phyloP scores from a whole-genome alignment of 2,329 filamentous ascomycete genomes.

The Stromatinia cepivora region DNA sequence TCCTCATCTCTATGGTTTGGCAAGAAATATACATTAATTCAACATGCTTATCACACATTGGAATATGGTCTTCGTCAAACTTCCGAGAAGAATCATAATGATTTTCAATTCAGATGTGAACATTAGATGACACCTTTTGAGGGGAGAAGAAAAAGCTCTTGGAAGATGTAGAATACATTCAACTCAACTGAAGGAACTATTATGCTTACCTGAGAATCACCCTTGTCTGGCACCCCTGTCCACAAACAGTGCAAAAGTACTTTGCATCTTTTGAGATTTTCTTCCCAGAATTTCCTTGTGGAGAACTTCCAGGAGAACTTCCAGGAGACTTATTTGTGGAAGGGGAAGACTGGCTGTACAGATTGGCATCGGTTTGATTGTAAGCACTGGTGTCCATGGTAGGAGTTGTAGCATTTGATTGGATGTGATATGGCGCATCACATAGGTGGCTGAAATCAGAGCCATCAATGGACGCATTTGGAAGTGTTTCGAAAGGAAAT shows the following conservation, averaged over 20 bases:
- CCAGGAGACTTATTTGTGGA: not conserved
- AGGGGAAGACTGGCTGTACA: not conserved
- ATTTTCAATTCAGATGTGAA: too few relatives aligned
- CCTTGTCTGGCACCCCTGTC: not conserved
- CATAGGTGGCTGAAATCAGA: not conserved
- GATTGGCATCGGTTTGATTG: not conserved
- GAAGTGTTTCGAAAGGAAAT: not conserved
- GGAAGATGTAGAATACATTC: too few relatives aligned
- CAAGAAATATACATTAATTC: too few relatives aligned
- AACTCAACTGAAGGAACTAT: too few relatives aligned
- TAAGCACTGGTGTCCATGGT: not conserved
- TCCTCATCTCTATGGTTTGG: too few relatives aligned
- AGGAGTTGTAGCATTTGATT: not conserved
- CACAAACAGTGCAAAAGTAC: not conserved
- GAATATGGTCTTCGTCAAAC: too few relatives aligned
- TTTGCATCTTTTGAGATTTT: not conserved
- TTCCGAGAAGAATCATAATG: too few relatives aligned
- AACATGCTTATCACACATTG: too few relatives aligned
- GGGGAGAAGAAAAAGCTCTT: too few relatives aligned
- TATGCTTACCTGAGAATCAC: not conserved
- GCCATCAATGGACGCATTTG: not conserved
- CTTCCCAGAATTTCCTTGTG: not conserved
- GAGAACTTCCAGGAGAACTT: not conserved
- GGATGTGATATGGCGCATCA: not conserved
- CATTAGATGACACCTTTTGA: too few relatives aligned